Conservation (phyloP, 805 yeast genomes). For the Saccharomyces cerevisiae region DNA sequence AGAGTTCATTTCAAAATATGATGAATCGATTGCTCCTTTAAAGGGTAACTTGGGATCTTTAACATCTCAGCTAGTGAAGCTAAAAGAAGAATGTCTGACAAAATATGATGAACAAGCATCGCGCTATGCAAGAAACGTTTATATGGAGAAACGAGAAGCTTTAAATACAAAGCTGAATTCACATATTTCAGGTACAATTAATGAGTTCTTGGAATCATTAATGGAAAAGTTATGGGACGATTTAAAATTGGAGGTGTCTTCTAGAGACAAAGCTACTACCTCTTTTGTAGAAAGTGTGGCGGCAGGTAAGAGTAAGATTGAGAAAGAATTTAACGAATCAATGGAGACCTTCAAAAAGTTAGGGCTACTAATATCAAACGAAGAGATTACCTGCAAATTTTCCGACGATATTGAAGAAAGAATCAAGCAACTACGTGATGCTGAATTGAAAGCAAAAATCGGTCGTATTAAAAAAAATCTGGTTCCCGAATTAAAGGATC, state of each 20-base stretch:
- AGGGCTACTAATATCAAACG: slow-evolving; percentile 7
- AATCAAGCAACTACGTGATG: slow-evolving; percentile 28
- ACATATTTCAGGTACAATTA: slow-evolving; percentile 38
- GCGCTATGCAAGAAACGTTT: slow-evolving; percentile 62
- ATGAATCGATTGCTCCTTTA: slow-evolving; percentile 23
- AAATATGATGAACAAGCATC: slow-evolving; percentile 67
- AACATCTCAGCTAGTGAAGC: slow-evolving; percentile 36
- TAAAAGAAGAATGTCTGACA: slow-evolving; percentile 41
- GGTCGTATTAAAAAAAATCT: slow-evolving; percentile 41
- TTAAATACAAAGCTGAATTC: slow-evolving; percentile 43
- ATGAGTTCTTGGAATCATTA: slow-evolving; percentile 33
- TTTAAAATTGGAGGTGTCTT: slow-evolving; percentile 24
- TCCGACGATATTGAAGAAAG: slow-evolving; percentile 23
- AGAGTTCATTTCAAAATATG: slow-evolving; percentile 34
- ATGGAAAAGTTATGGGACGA: slow-evolving; percentile 28
- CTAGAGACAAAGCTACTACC: slow-evolving; percentile 23
- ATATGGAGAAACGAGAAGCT: slow-evolving; percentile 47
- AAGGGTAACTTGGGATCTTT: slow-evolving; percentile 28
- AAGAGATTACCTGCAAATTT: slow-evolving; percentile 6
- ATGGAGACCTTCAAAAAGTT: slow-evolving; percentile 22
- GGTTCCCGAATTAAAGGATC: slow-evolving; percentile 40
- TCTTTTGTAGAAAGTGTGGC: slow-evolving; percentile 26
- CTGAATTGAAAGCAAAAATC: slow-evolving; percentile 38
- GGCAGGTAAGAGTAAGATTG: background rate
- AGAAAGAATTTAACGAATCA: slow-evolving; percentile 16